These are phyloP conservation scores for Penicillium sp. DNA, from an alignment of 2,329 filamentous ascomycete genomes.

Conservation along the genomic window DNA sequence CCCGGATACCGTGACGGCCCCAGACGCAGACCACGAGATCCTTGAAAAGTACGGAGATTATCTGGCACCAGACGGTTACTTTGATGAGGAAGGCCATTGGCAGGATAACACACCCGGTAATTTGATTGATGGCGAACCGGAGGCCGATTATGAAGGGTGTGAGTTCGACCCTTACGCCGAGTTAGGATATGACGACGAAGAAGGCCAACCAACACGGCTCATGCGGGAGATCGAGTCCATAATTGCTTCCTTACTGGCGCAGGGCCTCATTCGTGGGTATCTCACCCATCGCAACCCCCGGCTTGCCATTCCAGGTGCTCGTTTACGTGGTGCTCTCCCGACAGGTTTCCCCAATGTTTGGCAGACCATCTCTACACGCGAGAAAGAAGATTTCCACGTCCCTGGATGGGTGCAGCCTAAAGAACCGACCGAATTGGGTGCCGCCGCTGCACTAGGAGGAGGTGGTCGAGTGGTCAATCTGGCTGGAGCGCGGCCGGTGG, in stretches of 20 bases:
- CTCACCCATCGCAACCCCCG: slow-evolving; percentile 75
- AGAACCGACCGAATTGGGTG: slow-evolving; percentile 20
- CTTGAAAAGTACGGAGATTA: slow-evolving; percentile 41
- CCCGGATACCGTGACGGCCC: slow-evolving; percentile 4
- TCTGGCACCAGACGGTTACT: slow-evolving; percentile 38
- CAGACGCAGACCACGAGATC: slow-evolving; percentile 14
- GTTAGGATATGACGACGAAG: slow-evolving; percentile 21
- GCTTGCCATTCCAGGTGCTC: slow-evolving; percentile 79
- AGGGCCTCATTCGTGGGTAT: slow-evolving; percentile 82
- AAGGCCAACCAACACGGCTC: slow-evolving; percentile 49
- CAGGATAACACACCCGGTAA: slow-evolving; percentile 28
- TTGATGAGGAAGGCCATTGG: slow-evolving; percentile 36
- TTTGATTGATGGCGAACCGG: slow-evolving; percentile 34
- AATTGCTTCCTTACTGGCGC: slow-evolving; percentile 74
- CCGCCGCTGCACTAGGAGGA: slow-evolving; percentile 33
- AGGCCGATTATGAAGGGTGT: slow-evolving; percentile 44
- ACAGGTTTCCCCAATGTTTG: slow-evolving; percentile 72
- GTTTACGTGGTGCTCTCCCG: slow-evolving; percentile 43
- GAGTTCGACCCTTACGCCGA: slow-evolving; percentile 64
- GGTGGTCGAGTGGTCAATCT: slow-evolving; percentile 63
- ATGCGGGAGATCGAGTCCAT: slow-evolving; percentile 73
- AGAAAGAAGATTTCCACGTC: slow-evolving; percentile 65
- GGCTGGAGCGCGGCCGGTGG: slow-evolving; percentile 58
- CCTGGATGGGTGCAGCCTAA: slow-evolving; percentile 72
- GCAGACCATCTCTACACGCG: slow-evolving; percentile 67